Evolutionary conservation across 495 filamentous ascomycete genomes (phyloP), one percentile per base, ranked within the genome.

Genomic region (Jackrogersella multiformis): DNA sequence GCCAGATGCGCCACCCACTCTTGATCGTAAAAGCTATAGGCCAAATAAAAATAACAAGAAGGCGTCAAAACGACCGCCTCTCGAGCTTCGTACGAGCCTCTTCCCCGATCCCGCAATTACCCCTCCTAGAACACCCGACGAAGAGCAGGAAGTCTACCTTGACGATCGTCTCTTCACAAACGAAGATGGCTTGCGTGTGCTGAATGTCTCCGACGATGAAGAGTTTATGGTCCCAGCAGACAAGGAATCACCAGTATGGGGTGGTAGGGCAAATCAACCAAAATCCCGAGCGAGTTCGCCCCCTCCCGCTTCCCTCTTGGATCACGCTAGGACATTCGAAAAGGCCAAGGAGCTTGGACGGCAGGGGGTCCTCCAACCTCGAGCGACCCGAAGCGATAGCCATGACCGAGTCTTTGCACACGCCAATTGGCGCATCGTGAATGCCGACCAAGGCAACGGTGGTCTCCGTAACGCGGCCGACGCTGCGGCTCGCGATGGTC

Each of bases 371-470:
- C 71, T 77, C 18, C 82, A 85, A 72, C 83, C 79, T 56, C 75
- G 77, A 57, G 72, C 69, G 32, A 72, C 73, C 10, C 71, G 83
- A n/a, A 85, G 80, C 68, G 81, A 84, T 7, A 85, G 82, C 60
- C 81, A 85, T 51, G 90, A 92, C 51, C 85, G 86, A 15, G 82
- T 85, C 10, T 90, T 91, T 65, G 88, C 87, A 13, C 75, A 82
- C 41, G 87, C 87, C 8, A 82, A 88, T 56, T 97, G 92, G 92
- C 89, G 84, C n/a, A 84, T 97, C 18, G 90, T 91, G 67, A 87
- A 87, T 23, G 90, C 92, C 0, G 89, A 95, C 54, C 92, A 94
- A 75, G 93, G 93, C 41, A 97, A 97, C 76, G 93, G 92, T 13
- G 94, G 92, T 20, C 83, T 97, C 52, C 87, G 88, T 59, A 97